These are phyloP conservation scores for Hypoxylon sp. DNA, from an alignment of 2,329 filamentous ascomycete species.

Conservation along the genomic window DNA sequence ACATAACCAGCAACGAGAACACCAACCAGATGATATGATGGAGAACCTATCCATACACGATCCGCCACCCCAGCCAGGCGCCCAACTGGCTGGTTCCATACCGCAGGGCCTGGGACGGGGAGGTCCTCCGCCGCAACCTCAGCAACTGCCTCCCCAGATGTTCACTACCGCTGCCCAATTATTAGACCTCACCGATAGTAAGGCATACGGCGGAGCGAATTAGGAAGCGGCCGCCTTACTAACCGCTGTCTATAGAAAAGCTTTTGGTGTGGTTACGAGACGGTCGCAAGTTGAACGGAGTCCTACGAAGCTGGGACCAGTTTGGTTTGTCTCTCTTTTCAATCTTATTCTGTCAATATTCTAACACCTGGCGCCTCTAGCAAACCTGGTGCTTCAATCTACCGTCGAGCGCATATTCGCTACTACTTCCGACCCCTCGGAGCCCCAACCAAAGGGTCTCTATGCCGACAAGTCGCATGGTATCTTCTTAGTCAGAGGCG, in stretches of 20 bases:
- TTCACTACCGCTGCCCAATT: constrained; percentile 98
- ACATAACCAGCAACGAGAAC: constrained; percentile 18
- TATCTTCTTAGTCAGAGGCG: constrained; percentile 91
- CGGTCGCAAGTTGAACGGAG: constrained; percentile 92
- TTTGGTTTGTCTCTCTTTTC: constrained; percentile 76
- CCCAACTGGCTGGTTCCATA: constrained; percentile 55
- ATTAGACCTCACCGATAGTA: constrained; percentile 97
- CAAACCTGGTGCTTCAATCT: constrained; percentile 94
- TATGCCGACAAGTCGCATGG: constrained; percentile 90
- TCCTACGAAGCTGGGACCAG: constrained; percentile 96
- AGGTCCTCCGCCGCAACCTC: constrained; percentile 61
- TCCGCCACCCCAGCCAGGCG: constrained; percentile 60
- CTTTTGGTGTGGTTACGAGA: constrained; percentile 92
- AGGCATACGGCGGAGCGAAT: constrained; percentile 55
- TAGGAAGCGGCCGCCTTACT: constrained; percentile 38
- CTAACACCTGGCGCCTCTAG: constrained; percentile 62
- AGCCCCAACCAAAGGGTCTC: constrained; percentile 63
- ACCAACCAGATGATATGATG: constrained; percentile 60
- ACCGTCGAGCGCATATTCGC: constrained; percentile 89
- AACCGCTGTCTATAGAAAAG: constrained; percentile 77
- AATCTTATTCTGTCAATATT: background rate
- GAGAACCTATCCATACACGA: constrained; percentile 69
- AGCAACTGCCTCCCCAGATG: constrained; percentile 91
- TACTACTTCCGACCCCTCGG: constrained; percentile 54
- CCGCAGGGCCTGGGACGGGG: constrained; percentile 51